Evolutionary conservation across 73 alveolate genomes (phyloP), one percentile per base, ranked within the genome.

Genomic region (Durusdinium trenchii): DNA sequence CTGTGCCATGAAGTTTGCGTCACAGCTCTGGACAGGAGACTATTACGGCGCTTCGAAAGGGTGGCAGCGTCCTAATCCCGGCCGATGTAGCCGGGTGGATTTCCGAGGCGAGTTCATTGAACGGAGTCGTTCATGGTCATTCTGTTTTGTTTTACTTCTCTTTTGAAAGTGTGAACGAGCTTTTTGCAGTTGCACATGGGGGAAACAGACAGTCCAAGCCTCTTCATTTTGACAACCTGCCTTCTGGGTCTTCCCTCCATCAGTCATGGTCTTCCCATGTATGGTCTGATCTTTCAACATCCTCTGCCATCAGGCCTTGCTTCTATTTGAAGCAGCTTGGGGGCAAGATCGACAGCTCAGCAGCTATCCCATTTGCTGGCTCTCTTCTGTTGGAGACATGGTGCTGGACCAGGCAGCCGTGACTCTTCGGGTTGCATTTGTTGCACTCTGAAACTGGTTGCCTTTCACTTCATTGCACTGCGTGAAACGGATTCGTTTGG

Each of bases 351-450:
- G 98, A 14, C 98, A 91, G 67, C 87, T 91, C 47, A 48, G 64
- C 28, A 51, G 69, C 54, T 84, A 84, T 51, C 94, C 94, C 3
- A 51, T 84, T 48, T 48, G 52, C 51, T 67, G 98, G 98, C 98
- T 91, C 60, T 91, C 98, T n/a, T 91, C 98, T 12, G 85, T 91
- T 28, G 98, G 98, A 54, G 98, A 91, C 87, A 91, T 91, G 98
- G 98, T 91, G 75, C 35, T 91, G 64, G 98, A 91, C 61, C 98
- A 91, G 98, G 98, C 76, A 23, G 61, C n/a, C 16, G 82, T 14
- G 47, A 6, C 20, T 38, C 12, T 42, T 69, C 26, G 30, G 82
- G 20, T 75, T 75, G 57, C 86, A 7, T 10, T 30, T 40, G 57
- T 42, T 36, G 57, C 3, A 60, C n/a, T 32, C 18, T n/a, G n/a